phyloP scores from a whole-genome alignment of 306 rosid genomes.

The Fragaria nilgerrensis region DNA sequence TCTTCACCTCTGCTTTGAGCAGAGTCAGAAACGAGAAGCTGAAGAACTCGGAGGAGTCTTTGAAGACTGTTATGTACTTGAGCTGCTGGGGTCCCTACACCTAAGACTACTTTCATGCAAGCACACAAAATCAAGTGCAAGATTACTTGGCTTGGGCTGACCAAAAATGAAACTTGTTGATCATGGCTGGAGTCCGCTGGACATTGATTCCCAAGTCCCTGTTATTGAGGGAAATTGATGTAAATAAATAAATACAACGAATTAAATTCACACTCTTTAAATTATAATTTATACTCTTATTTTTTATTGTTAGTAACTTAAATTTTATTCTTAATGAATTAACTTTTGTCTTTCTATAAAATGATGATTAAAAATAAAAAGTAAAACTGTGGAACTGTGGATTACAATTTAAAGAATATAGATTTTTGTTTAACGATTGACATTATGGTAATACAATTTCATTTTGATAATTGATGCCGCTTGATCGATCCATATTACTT shows the following conservation, averaged over 20 bases:
- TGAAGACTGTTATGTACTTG: slow-evolving; percentile 36
- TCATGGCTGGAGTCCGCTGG: not conserved
- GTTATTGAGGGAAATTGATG: not conserved
- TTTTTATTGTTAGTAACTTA: too few relatives aligned
- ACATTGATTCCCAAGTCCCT: not conserved
- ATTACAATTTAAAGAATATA: too few relatives aligned
- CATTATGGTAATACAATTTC: not conserved
- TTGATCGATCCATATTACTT: not conserved
- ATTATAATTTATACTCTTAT: too few relatives aligned
- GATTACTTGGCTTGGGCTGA: not conserved
- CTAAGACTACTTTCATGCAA: not conserved
- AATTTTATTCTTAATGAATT: too few relatives aligned
- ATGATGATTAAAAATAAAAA: too few relatives aligned
- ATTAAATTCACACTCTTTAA: too few relatives aligned
- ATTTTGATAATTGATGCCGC: too few relatives aligned
- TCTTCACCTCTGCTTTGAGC: slow-evolving; percentile 17
- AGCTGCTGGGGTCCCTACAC: slow-evolving; percentile 41
- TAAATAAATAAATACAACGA: not conserved
- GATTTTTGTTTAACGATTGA: too few relatives aligned
- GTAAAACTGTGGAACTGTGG: too few relatives aligned
- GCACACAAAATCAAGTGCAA: not conserved
- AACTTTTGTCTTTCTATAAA: too few relatives aligned
- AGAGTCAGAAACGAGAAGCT: slow-evolving; percentile 7
- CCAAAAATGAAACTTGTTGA: not conserved
- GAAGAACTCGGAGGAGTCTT: slow-evolving; percentile 29